Percentiles rank a stretch among this genome's conserved stretches.
These are phyloP conservation scores for Marasmius oreades DNA, from an alignment of 1,284 basidiomycete species.

Conservation along the genomic window DNA sequence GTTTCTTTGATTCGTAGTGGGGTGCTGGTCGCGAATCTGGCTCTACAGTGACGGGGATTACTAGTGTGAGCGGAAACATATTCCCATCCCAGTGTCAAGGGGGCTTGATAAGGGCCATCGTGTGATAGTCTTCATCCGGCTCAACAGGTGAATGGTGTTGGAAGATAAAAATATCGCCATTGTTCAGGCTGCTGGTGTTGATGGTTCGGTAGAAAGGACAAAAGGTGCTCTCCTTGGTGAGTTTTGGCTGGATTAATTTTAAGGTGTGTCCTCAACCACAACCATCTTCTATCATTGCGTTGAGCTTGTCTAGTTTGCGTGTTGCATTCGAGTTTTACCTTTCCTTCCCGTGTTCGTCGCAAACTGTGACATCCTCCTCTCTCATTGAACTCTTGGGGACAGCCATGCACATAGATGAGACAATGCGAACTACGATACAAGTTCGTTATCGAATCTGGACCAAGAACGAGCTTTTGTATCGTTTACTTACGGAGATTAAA, in stretches of 20 bases:
- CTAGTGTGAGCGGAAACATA: conserved; percentile 10
- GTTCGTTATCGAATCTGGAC: conserved; percentile 14
- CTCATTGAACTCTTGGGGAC: conserved; percentile 11
- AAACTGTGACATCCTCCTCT: conserved; percentile 5
- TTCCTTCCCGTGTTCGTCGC: conserved; percentile 2
- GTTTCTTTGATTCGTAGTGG: conserved; percentile 6
- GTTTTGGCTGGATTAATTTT: conserved; percentile 11
- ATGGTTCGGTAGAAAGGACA: conserved; percentile 10
- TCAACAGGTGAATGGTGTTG: too few relatives aligned
- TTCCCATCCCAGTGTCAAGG: conserved; percentile 11
- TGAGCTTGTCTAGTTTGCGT: conserved; percentile 6
- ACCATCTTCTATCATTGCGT: not conserved
- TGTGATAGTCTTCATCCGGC: too few relatives aligned
- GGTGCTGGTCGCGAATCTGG: conserved; percentile 12
- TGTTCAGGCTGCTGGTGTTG: conserved; percentile 9
- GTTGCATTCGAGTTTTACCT: conserved; percentile 8
- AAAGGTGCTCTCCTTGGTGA: conserved; percentile 11
- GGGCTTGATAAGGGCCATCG: conserved; percentile 10
- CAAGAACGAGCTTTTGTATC: conserved; percentile 10
- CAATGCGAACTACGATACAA: conserved; percentile 11
- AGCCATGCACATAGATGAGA: conserved; percentile 11
- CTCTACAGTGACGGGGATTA: conserved; percentile 10
- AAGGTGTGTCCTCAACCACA: not conserved
- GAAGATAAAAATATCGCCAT: conserved; percentile 13
- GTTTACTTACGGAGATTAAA: conserved; percentile 5